Conservation (phyloP, 176 grass and related monocot species). For the Juncus effusus region DNA sequence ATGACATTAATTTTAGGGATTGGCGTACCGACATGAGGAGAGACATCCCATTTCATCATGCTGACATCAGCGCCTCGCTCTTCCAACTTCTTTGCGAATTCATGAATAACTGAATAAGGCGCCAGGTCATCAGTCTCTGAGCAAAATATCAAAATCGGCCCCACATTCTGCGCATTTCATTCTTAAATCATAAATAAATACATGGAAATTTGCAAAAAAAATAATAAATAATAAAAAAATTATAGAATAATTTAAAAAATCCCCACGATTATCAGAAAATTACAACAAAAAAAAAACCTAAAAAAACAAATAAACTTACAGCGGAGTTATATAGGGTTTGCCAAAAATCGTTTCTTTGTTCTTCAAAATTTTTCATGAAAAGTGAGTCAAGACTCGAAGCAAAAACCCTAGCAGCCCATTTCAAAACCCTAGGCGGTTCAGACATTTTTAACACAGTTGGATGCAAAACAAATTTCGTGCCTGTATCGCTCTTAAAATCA, state of each 20-base stretch:
- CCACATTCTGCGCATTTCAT: constrained; percentile 53
- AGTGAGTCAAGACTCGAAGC: constrained; percentile 64
- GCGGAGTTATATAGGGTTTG: constrained; percentile 77
- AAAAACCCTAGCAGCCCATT: constrained; percentile 68
- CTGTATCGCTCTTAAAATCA: constrained; percentile 91
- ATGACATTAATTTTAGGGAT: too few species aligned
- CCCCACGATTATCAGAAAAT: too few species aligned
- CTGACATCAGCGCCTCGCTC: constrained; percentile 73
- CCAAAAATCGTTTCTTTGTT: constrained; percentile 79
- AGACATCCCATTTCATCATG: constrained; percentile 71
- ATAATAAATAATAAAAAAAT: too few species aligned
- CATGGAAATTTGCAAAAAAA: neutral
- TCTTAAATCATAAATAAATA: neutral
- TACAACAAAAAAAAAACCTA: too few species aligned
- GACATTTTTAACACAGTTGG: constrained; percentile 81
- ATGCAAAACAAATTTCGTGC: constrained; percentile 84
- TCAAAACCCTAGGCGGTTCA: constrained; percentile 69
- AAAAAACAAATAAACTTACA: constrained; percentile 45
- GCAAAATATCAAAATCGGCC: constrained; percentile 84
- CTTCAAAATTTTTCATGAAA: constrained; percentile 92
- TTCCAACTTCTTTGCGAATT: constrained; percentile 54
- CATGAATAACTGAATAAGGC: constrained; percentile 53
- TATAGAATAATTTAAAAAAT: too few species aligned
- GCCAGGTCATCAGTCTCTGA: constrained; percentile 86
- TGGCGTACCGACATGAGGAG: constrained; percentile 72